Percentiles rank a stretch among this genome's conserved stretches.
Conservation (phyloP, 257 asterid species). For the Primulina huaijiensis region DNA sequence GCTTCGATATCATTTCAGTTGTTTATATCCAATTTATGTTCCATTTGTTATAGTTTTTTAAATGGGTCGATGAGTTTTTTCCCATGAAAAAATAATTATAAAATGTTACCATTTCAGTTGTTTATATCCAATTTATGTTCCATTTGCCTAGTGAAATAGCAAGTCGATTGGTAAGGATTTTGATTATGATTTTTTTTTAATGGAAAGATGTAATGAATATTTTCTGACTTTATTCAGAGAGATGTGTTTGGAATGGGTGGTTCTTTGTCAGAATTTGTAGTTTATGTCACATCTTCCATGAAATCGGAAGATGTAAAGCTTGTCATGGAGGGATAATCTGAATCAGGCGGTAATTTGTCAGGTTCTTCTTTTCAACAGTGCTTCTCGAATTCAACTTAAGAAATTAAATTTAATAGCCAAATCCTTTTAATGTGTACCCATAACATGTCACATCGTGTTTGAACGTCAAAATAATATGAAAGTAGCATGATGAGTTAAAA, state of each 20-base stretch:
- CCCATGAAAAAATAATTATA: too few species aligned
- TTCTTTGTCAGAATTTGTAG: slow-evolving; percentile 87
- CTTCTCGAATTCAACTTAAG: too few species aligned
- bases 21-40: slow-evolving; percentile 14
- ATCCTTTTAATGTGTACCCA: too few species aligned
- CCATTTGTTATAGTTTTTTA: neutral
- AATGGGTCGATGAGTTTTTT: neutral
- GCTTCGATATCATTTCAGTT: neutral
- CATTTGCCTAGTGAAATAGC: too few species aligned
- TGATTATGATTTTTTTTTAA: too few species aligned
- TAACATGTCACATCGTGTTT: too few species aligned
- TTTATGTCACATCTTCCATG: slow-evolving; percentile 54
- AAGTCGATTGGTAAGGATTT: too few species aligned
- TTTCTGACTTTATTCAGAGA: slow-evolving; percentile 42
- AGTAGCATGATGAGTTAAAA: too few species aligned
- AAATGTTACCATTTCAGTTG: too few species aligned
- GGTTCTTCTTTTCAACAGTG: neutral
- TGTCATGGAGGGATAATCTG: slow-evolving; percentile 53
- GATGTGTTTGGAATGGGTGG: slow-evolving; percentile 87
- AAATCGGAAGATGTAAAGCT: slow-evolving; percentile 77
- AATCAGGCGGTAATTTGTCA: slow-evolving; percentile 47
- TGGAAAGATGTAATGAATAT: slow-evolving; percentile 1
- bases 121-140: too few species aligned
- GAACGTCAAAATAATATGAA: too few species aligned
- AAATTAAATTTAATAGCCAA: too few species aligned